phyloP scores from a whole-genome alignment of 768 basidiomycete genomes.

The Steccherinum ochraceum region DNA sequence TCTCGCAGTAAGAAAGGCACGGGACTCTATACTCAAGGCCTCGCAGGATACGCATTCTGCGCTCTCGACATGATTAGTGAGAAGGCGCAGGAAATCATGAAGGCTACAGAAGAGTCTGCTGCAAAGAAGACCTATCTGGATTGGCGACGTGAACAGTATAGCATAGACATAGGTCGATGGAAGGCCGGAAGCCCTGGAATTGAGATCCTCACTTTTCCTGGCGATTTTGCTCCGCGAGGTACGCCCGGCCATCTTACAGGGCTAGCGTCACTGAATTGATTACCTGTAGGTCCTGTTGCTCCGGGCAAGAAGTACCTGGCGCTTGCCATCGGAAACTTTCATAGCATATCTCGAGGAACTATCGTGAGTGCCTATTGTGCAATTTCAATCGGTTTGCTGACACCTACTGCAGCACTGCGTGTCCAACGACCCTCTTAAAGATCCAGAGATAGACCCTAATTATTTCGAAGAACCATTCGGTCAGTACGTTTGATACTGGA shows the following conservation, averaged over 20 bases:
- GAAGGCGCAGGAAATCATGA: conserved; percentile 16
- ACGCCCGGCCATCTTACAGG: not conserved
- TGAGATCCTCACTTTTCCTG: conserved; percentile 18
- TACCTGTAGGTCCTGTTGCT: conserved; percentile 8
- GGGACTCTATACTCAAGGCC: conserved; percentile 8
- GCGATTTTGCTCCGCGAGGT: not conserved
- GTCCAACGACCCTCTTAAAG: conserved; percentile 17
- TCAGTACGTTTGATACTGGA: conserved; percentile 17
- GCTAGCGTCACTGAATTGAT: not conserved
- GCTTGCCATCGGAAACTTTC: conserved; percentile 16
- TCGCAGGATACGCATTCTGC: conserved; percentile 5
- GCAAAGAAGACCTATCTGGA: not conserved
- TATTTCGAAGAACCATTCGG: conserved; percentile 24
- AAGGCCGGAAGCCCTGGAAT: conserved; percentile 11
- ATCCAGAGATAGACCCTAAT: conserved; percentile 23
- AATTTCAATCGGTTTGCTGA: not conserved
- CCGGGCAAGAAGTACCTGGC: conserved; percentile 20
- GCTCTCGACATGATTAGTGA: conserved; percentile 5
- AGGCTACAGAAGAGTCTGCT: conserved; percentile 1
- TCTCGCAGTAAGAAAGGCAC: not conserved
- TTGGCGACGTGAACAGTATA: conserved; percentile 19
- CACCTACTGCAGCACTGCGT: conserved; percentile 13
- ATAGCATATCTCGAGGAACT: conserved; percentile 24
- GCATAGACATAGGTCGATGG: conserved; percentile 16
- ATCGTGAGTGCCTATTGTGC: conserved; percentile 17